Conservation (phyloP, 2,329 filamentous ascomycete genomes). For the Fusarium albosuccineum region DNA sequence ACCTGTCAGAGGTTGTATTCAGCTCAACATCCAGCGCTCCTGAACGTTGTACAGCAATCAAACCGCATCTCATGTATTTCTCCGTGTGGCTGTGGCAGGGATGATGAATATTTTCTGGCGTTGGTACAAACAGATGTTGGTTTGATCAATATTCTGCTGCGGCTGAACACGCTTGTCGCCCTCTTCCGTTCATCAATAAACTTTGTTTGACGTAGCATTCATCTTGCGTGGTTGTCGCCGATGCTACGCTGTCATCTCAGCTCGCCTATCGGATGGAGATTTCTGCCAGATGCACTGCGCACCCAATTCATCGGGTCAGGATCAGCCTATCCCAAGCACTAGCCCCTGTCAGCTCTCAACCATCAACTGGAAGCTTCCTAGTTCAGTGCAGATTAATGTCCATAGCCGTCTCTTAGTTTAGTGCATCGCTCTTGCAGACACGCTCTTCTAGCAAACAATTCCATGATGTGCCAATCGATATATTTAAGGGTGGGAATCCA, state of each 20-base stretch:
- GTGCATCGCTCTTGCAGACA: conserved; percentile 19
- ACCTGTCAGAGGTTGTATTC: background rate
- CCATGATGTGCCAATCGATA: background rate
- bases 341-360: conserved; percentile 5
- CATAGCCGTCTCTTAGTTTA: conserved; percentile 13
- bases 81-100: background rate
- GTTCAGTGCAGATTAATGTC: conserved; percentile 13
- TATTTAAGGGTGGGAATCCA: background rate
- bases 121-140: background rate
- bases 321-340: conserved; percentile 15
- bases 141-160: background rate
- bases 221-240: conserved; percentile 2
- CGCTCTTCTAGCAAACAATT: background rate
- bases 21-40: background rate
- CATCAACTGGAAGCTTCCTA: conserved; percentile 12
- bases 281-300: conserved; percentile 21
- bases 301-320: conserved; percentile 33
- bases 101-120: conserved; percentile 2
- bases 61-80: conserved; percentile 11
- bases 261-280: conserved; percentile 17
- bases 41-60: conserved; percentile 20
- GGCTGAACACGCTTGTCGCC: background rate
- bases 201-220: conserved; percentile 5
- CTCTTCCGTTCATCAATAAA: background rate
- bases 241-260: conserved; percentile 24